Base-by-base conservation (phyloP, 2,329 filamentous ascomycete genomes). In the Aspergillus terreus region DNA sequence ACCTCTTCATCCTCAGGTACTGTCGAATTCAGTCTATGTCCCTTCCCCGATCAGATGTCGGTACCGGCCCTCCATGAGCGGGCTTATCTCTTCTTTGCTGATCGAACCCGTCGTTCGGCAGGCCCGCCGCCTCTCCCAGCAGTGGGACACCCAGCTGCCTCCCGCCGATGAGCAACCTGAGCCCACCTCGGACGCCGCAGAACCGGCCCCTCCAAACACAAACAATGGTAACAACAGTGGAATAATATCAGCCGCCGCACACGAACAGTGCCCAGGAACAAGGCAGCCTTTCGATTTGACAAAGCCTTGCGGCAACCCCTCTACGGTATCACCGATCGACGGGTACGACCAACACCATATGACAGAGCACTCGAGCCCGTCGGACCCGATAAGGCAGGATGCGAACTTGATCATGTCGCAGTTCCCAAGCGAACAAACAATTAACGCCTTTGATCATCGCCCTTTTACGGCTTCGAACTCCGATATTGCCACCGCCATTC, bases 101-200 rank as follows among this genome's bases (percentile, higher is more conserved):
- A 70, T 72, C 53, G 73, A 76, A 59, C 68, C 72, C 45, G 69
- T 73, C 56, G 61, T 75, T 56, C 71, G 72, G 56, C 69, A 71
- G 65, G 70, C 71, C 56, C 68, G 69, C 54, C 71, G 68, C 53
- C 68, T 71, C 53, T 73, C 72, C 33, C 57, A 54, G 45, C 63
- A 58, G 43, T 36, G 25, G 33, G 44, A 51, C 49, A 36, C 58
- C 44, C 54, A 47, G 25, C 53, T 64, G 55, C 53, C 60, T 61
- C 55, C 54, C 50, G 56, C 49, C 45, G 54, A 63, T 58, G 47
- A 62, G 48, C 54, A 58, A 53, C 56, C 62, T 33, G 55, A 59
- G 46, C 50, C 59, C 30, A 56, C 58, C 44, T 57, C 56, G 54
- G 58, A 51, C 47, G 59, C 57, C 59, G 51, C 58, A 54, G 52